Percentiles rank a stretch among this genome's conserved stretches.
These are phyloP conservation scores for Polychaeton citri DNA, from an alignment of 2,329 filamentous ascomycete species.

Conservation along the genomic window DNA sequence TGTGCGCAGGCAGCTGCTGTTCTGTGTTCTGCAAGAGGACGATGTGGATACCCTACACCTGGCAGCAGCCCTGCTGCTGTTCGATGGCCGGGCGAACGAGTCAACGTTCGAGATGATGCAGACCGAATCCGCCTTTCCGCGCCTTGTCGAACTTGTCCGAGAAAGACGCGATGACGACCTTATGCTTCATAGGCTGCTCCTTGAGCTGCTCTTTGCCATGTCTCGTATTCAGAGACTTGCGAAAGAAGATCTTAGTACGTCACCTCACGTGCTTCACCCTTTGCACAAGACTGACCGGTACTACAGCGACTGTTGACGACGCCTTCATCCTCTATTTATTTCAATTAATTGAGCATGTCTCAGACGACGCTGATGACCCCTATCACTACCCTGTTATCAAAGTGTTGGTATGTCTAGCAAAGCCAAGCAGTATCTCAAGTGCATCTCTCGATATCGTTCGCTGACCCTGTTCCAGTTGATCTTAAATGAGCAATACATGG, in stretches of 20 bases:
- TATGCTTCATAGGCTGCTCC: slow-evolving; percentile 62
- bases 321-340: slow-evolving; percentile 75
- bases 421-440: not conserved
- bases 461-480: slow-evolving; percentile 61
- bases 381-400: slow-evolving; percentile 94
- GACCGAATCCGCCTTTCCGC: slow-evolving; percentile 66
- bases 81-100: slow-evolving; percentile 72
- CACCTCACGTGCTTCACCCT: not conserved
- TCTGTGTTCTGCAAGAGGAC: slow-evolving; percentile 83
- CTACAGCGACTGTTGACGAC: slow-evolving; percentile 49
- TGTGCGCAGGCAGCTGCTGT: slow-evolving; percentile 82
- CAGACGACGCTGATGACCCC: slow-evolving; percentile 76
- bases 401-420: slow-evolving; percentile 64
- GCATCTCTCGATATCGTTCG: not conserved
- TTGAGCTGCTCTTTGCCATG: slow-evolving; percentile 94
- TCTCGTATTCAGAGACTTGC: slow-evolving; percentile 75
- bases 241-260: slow-evolving; percentile 57
- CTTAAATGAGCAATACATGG: slow-evolving; percentile 95
- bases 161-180: slow-evolving; percentile 49
- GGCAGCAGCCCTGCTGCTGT: slow-evolving; percentile 70
- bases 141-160: slow-evolving; percentile 70
- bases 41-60: slow-evolving; percentile 67
- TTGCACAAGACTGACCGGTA: not conserved
- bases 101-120: slow-evolving; percentile 77
- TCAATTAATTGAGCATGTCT: slow-evolving; percentile 73